Evolutionary conservation across 306 rosid genomes (phyloP).

Genomic region (Vigna trinervia): DNA sequence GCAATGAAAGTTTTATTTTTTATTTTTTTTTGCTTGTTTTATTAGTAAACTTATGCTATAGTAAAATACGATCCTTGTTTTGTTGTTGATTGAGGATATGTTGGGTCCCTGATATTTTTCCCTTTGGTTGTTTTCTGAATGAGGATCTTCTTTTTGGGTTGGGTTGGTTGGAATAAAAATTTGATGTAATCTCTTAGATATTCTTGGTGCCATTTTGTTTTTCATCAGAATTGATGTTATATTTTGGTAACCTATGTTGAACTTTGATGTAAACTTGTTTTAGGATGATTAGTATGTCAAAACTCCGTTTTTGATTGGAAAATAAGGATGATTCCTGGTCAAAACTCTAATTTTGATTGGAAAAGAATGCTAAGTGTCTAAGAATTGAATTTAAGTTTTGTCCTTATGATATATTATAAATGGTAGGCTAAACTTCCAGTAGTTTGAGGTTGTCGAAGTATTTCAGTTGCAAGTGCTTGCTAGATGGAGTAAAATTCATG

Average conservation of each 20-base stretch:
- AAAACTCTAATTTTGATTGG: too few species aligned
- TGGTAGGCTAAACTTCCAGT: too few species aligned
- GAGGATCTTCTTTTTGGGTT: conserved; percentile 7
- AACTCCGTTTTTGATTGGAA: too few species aligned
- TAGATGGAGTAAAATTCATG: conserved; percentile 39
- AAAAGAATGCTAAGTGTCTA: too few species aligned
- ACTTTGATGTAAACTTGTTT: too few species aligned
- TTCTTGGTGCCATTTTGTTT: background rate
- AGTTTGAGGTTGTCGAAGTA: too few species aligned
- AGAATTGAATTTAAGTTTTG: too few species aligned
- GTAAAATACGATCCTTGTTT: background rate
- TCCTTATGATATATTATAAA: too few species aligned
- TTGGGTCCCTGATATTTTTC: background rate
- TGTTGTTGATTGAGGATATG: background rate
- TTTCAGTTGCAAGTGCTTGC: too few species aligned
- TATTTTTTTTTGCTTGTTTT: background rate
- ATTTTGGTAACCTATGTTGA: background rate
- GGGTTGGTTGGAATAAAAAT: background rate
- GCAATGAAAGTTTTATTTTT: background rate
- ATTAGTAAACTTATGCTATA: background rate
- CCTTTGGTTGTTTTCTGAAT: background rate
- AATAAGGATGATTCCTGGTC: too few species aligned
- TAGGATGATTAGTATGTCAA: background rate
- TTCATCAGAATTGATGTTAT: background rate
- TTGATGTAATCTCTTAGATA: background rate